A percentile compares a stretch with the other conserved stretches of the same genome.
phyloP scores from a whole-genome alignment of 352 stramenopile genomes.

The Thalassiosira sp. region DNA sequence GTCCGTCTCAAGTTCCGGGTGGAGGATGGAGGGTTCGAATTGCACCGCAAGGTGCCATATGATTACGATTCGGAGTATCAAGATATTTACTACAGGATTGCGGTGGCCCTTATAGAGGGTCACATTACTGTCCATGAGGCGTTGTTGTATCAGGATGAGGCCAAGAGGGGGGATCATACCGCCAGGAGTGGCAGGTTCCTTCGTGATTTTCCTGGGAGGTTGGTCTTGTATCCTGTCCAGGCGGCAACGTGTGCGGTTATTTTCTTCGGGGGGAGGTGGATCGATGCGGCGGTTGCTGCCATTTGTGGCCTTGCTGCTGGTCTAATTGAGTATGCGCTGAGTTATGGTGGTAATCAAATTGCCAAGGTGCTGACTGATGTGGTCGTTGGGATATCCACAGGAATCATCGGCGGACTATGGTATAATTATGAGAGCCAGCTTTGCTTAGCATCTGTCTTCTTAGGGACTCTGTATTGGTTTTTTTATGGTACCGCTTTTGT shows the following conservation, averaged over 20 bases:
- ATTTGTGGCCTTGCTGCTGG: constrained; percentile 43
- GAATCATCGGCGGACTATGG: constrained; percentile 44
- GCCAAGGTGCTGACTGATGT: constrained; percentile 49
- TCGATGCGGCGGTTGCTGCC: constrained; percentile 39
- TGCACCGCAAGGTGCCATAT: constrained; percentile 57
- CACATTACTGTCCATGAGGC: constrained; percentile 55
- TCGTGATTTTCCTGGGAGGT: constrained; percentile 41
- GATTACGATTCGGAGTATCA: constrained; percentile 65
- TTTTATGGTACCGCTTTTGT: constrained; percentile 69
- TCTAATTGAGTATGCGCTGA: constrained; percentile 38
- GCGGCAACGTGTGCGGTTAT: constrained; percentile 56
- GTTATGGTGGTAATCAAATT: constrained; percentile 12
- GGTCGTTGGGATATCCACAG: constrained; percentile 40
- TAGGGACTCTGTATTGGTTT: constrained; percentile 63
- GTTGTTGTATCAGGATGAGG: constrained; percentile 48
- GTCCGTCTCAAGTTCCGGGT: constrained; percentile 50
- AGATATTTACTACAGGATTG: constrained; percentile 52
- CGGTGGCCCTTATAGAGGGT: constrained; percentile 47
- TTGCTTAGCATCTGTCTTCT: constrained; percentile 49
- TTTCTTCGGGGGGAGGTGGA: constrained; percentile 54
- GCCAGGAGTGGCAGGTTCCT: constrained; percentile 49
- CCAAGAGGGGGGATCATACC: constrained; percentile 48
- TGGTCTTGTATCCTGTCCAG: constrained; percentile 56
- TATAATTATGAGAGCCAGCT: constrained; percentile 4
- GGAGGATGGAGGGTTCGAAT: constrained; percentile 53